A percentile compares a stretch with the other conserved stretches of the same genome.
phyloP scores from a whole-genome alignment of 352 stramenopile genomes.

The Thalassiosira sp. region DNA sequence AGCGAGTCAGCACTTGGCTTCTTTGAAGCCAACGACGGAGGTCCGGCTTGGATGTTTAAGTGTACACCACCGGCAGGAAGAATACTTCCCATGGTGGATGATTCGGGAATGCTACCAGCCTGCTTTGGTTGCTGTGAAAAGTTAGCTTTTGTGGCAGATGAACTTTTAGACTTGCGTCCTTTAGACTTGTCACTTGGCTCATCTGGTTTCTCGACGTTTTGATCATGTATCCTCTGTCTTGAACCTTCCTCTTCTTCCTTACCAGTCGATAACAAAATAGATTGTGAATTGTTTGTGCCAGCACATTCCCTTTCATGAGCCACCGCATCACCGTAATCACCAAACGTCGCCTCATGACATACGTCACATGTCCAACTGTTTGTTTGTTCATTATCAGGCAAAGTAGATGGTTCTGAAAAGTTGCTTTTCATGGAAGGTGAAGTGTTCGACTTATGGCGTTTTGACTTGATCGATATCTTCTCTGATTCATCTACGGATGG shows the following conservation, averaged over 20 bases:
- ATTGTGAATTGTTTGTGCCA: not conserved
- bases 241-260: not conserved
- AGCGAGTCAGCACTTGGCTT: not conserved
- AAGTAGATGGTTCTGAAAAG: not conserved
- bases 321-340: conserved; percentile 3
- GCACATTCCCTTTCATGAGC: conserved; percentile 12
- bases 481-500: not conserved
- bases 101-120: not conserved
- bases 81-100: not conserved
- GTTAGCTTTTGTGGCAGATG: not conserved
- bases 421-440: not conserved
- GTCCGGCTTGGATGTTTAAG: not conserved
- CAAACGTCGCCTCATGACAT: conserved; percentile 18
- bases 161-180: not conserved
- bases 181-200: not conserved
- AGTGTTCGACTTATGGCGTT: not conserved
- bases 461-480: not conserved
- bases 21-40: not conserved
- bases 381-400: not conserved
- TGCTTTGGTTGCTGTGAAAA: conserved; percentile 2
- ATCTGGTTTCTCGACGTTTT: not conserved
- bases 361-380: conserved; percentile 18
- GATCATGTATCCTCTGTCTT: not conserved
- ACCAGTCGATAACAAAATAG: not conserved
- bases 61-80: not conserved